Conservation (phyloP, 108 stramenopile species). For the Stephanodiscus minutulus region DNA sequence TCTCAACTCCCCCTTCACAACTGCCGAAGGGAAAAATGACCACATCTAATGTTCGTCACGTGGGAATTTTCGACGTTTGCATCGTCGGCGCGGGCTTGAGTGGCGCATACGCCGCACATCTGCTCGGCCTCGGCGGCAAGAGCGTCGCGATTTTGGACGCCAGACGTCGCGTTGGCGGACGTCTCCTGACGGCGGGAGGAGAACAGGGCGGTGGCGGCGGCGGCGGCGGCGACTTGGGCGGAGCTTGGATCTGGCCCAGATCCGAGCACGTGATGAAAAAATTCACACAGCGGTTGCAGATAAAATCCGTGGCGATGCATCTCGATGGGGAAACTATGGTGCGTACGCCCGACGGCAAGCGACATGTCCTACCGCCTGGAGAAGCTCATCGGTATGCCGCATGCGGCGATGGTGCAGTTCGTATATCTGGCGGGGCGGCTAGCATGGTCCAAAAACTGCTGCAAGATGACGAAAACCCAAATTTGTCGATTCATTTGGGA, state of each 20-base stretch:
- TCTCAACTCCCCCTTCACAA: too few relatives aligned
- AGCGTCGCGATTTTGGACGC: constrained; percentile 14
- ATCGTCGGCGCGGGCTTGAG: constrained; percentile 28
- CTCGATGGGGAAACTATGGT: constrained; percentile 13
- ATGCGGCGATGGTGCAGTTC: constrained; percentile 17
- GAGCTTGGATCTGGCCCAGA: constrained; percentile 24
- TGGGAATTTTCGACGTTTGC: constrained; percentile 15
- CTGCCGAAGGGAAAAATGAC: too few relatives aligned
- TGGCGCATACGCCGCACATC: constrained; percentile 12
- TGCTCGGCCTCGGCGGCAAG: background rate
- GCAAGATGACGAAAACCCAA: background rate
- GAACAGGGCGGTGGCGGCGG: too few relatives aligned
- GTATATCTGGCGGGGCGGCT: constrained; percentile 12
- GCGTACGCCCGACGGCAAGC: constrained; percentile 1
- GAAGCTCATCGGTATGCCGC: constrained; percentile 9
- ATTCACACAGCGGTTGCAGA: background rate
- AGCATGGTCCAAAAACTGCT: constrained; percentile 9
- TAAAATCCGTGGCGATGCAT: constrained; percentile 7
- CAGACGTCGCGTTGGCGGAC: constrained; percentile 18
- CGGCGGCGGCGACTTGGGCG: constrained; percentile 10
- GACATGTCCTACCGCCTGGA: constrained; percentile 5
- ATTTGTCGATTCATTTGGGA: constrained; percentile 13
- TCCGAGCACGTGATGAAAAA: constrained; percentile 11
- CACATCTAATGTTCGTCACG: background rate
- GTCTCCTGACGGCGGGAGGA: constrained; percentile 25